These are phyloP conservation scores for Abelmoschus esculentus DNA, from an alignment of 345 rosid genomes.

Conservation along the genomic window DNA sequence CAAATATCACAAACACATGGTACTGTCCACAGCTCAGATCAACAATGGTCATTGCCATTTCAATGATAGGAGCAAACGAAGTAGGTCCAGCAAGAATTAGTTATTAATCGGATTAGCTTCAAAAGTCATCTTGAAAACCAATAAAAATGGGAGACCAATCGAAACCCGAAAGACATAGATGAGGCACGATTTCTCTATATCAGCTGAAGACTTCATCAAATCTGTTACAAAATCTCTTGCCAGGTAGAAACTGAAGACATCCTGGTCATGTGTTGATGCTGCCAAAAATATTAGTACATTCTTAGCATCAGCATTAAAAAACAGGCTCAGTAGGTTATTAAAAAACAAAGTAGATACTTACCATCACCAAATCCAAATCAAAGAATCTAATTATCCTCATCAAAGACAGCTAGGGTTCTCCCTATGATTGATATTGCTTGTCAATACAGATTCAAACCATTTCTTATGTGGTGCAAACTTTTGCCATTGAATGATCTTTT, in stretches of 20 bases:
- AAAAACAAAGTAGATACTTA: constrained; percentile 16
- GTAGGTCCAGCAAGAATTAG: constrained; percentile 59
- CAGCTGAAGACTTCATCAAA: constrained; percentile 79
- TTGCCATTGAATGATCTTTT: no score
- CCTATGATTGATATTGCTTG: constrained; percentile 91
- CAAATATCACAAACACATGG: no score
- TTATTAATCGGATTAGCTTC: constrained; percentile 1
- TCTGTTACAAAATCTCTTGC: constrained; percentile 68
- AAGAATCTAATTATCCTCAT: constrained; percentile 90
- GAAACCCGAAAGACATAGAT: constrained; percentile 75
- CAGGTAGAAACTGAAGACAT: constrained; percentile 73
- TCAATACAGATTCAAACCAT: constrained; percentile 68
- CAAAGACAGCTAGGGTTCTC: constrained; percentile 77
- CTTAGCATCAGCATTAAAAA: constrained; percentile 8
- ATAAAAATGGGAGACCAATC: not conserved
- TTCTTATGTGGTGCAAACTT: constrained; percentile 68
- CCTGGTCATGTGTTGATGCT: constrained; percentile 96
- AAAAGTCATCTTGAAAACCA: constrained; percentile 5
- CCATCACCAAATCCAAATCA: constrained; percentile 99
- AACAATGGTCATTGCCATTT: constrained; percentile 90
- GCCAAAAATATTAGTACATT: constrained; percentile 18
- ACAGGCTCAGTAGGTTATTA: not conserved
- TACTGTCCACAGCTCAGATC: constrained; percentile 84
- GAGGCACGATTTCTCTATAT: constrained; percentile 77
- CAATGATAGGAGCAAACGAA: constrained; percentile 87